Conservation (phyloP, 1,139 yeast genomes). For the Citeromyces hawaiiensis region DNA sequence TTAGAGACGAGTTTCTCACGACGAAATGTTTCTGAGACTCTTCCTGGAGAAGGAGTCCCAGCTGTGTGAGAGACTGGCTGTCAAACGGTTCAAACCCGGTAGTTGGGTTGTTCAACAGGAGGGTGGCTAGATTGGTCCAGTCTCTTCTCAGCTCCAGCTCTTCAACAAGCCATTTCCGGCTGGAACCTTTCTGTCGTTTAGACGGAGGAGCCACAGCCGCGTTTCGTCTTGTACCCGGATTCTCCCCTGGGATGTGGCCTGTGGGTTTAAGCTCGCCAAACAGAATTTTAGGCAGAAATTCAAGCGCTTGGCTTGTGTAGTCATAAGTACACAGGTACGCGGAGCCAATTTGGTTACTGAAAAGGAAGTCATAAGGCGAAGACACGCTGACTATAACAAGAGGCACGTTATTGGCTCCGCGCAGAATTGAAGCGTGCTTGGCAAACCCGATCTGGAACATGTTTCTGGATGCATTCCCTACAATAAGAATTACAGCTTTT, state of each 20-base stretch:
- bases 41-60: slow-evolving; percentile 7
- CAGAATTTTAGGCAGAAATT: slow-evolving; percentile 33
- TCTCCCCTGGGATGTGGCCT: slow-evolving; percentile 43
- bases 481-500: slow-evolving; percentile 41
- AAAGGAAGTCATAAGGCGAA: slow-evolving; percentile 51
- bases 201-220: slow-evolving; percentile 9
- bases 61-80: slow-evolving; percentile 3
- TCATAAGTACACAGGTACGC: slow-evolving; percentile 53
- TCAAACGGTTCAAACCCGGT: slow-evolving; percentile 4
- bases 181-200: slow-evolving; percentile 17
- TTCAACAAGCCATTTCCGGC: slow-evolving; percentile 46
- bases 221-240: slow-evolving; percentile 18
- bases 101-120: slow-evolving; percentile 21
- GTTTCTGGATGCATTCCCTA: slow-evolving; percentile 51
- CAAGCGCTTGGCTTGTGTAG: slow-evolving; percentile 38
- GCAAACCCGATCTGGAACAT: slow-evolving; percentile 58
- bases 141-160: slow-evolving; percentile 39
- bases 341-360: slow-evolving; percentile 39
- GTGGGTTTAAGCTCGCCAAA: slow-evolving; percentile 41
- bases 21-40: slow-evolving; percentile 34
- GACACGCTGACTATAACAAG: slow-evolving; percentile 49
- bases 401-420: slow-evolving; percentile 36
- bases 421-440: slow-evolving; percentile 40
- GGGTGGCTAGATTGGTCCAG: slow-evolving; percentile 30
- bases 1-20: slow-evolving; percentile 45